phyloP scores from a whole-genome alignment of 768 basidiomycete genomes.

The Leccinum obscurum region DNA sequence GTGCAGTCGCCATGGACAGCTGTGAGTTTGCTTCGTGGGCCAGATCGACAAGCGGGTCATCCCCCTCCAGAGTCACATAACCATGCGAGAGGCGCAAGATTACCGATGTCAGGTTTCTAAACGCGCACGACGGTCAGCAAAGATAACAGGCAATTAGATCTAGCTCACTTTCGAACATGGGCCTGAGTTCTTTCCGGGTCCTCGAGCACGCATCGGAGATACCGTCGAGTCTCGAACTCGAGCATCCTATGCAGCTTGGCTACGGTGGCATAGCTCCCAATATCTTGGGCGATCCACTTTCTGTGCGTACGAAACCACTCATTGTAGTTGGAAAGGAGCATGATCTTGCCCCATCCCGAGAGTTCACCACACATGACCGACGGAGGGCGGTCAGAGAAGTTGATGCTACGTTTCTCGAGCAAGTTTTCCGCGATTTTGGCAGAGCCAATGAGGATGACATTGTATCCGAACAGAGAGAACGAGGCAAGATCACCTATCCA shows the following conservation, averaged over 20 bases:
- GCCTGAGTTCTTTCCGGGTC: slow-evolving; percentile 4
- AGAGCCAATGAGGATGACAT: slow-evolving; percentile 46
- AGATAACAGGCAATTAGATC: neutral
- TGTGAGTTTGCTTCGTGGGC: slow-evolving; percentile 28
- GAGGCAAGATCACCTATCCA: slow-evolving; percentile 18
- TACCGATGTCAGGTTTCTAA: slow-evolving; percentile 21
- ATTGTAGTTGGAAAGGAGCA: slow-evolving; percentile 17
- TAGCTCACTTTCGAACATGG: neutral
- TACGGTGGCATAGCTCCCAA: slow-evolving; percentile 12
- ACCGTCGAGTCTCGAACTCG: slow-evolving; percentile 18
- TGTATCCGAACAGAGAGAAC: slow-evolving; percentile 23
- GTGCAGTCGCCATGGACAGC: slow-evolving; percentile 13
- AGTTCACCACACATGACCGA: slow-evolving; percentile 23
- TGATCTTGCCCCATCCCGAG: slow-evolving; percentile 22
- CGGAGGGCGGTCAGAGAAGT: slow-evolving; percentile 38
- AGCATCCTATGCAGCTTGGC: slow-evolving; percentile 18
- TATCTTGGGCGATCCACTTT: slow-evolving; percentile 20
- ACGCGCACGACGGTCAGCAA: neutral
- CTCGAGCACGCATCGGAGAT: slow-evolving; percentile 11
- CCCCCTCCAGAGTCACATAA: slow-evolving; percentile 34
- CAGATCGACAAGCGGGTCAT: slow-evolving; percentile 38
- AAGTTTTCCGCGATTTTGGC: slow-evolving; percentile 42
- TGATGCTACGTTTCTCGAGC: slow-evolving; percentile 44
- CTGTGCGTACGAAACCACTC: slow-evolving; percentile 19
- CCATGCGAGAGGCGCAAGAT: too few species aligned